Evolutionary conservation across 164 flowering plant genomes (phyloP).

Genomic region (Aristolochia californica): DNA sequence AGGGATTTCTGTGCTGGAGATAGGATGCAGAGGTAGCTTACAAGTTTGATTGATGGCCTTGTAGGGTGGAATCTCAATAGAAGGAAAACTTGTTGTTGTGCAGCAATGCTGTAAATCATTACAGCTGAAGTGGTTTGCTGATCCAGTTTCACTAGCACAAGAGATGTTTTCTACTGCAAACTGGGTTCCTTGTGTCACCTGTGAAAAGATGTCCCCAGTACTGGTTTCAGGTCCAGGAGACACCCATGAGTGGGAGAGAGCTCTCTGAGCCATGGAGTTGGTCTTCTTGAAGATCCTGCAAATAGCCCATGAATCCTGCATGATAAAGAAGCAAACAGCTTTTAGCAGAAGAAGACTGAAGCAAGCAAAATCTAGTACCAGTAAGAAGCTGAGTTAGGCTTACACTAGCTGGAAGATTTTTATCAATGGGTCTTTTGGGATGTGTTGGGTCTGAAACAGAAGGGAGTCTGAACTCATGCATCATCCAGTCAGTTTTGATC

Average conservation of each 20-base stretch:
- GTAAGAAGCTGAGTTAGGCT: not conserved
- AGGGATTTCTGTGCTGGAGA: constrained; percentile 28
- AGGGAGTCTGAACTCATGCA: constrained; percentile 95
- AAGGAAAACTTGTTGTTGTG: constrained; percentile 11
- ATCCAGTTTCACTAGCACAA: constrained; percentile 34
- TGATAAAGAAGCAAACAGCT: not conserved
- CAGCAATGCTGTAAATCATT: constrained; percentile 24
- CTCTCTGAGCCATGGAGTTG: constrained; percentile 68
- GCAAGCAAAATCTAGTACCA: not conserved
- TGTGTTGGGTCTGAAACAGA: constrained; percentile 36
- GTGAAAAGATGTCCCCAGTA: constrained; percentile 19
- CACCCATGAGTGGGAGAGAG: constrained; percentile 74
- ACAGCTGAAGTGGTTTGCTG: constrained; percentile 23
- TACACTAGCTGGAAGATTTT: constrained; percentile 57
- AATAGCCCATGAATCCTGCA: constrained; percentile 97
- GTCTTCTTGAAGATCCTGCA: constrained; percentile 96
- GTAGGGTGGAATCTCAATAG: constrained; percentile 29
- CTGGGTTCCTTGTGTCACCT: constrained; percentile 21
- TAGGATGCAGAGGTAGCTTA: constrained; percentile 22
- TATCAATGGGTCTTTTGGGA: constrained; percentile 42
- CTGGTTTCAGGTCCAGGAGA: constrained; percentile 27
- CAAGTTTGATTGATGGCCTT: constrained; percentile 19
- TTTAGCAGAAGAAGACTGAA: not conserved
- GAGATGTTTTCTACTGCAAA: constrained; percentile 42
- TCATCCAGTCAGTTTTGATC: constrained; percentile 97